Evolutionary conservation across 2,329 filamentous ascomycete species (phyloP), one percentile per base, ranked within the genome.

Genomic region (Metarhizium anisopliae): DNA sequence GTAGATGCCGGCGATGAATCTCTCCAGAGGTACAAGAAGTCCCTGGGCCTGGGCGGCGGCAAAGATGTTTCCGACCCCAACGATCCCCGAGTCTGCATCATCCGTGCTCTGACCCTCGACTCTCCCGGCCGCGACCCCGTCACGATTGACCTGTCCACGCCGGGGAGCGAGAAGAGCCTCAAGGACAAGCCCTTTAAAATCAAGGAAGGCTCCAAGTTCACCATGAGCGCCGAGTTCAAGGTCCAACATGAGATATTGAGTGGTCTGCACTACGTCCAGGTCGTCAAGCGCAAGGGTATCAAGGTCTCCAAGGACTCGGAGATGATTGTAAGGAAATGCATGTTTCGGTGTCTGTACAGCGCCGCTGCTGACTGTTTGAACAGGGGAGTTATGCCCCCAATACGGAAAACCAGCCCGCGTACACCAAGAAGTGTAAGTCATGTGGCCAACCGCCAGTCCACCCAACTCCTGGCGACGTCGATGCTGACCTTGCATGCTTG

Each of bases 211-310:
- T 84, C 87, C 64, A 87, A 84, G 64, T 99, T 97, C 78, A 90
- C 88, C 74, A 97, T 97, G 89, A 91, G 89, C 70, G 92, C 88
- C 57, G 83, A 84, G 59, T 99, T 97, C 81, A 88, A 92, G 76
- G 94, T 99, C 50, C 91, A 99, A 79, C 91, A 96, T 72, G 89
- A 97, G 74, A 93, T 99, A 62, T 82, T 97, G 55, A 94, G 89
- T 65, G 94, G 94, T 50, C 76, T 99, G 69, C 95, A 96, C 77
- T 99, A 97, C 72, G 83, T 99, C 56, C 94, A 99, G 76, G 82
- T 91, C 45, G 89, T 96, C 60, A 95, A 94, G 81, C 82, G 92
- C 65, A 91, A 91, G 79, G 89, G 89, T 55, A 81, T 97, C 70
- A 84, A 83, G 58, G 84, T 93, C 59, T 89, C 87, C 77, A 99